phyloP scores from a whole-genome alignment of 768 basidiomycete genomes.

The Leccinum aurantiacum region DNA sequence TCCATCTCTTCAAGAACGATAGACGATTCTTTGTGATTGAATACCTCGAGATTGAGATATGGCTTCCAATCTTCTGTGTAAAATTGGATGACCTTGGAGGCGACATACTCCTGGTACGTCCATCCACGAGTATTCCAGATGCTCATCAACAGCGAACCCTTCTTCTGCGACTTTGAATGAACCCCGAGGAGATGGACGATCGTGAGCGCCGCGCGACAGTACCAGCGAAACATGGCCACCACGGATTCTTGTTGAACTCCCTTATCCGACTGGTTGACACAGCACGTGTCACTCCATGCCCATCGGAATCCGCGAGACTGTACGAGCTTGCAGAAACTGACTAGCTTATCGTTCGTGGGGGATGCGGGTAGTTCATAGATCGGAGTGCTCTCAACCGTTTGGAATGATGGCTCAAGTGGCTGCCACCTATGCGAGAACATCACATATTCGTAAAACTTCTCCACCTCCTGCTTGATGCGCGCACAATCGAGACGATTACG shows the following conservation, averaged over 20 bases:
- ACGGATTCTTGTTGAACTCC: neutral
- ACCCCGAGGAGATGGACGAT: neutral
- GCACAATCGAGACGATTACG: neutral
- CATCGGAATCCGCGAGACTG: neutral
- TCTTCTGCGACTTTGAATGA: neutral
- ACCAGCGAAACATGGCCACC: neutral
- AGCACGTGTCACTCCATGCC: neutral
- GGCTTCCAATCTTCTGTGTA: neutral
- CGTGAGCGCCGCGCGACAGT: neutral
- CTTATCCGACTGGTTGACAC: neutral
- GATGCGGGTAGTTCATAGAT: neutral
- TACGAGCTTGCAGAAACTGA: neutral
- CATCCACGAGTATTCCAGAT: neutral
- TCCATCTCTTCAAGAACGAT: neutral
- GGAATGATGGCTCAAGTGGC: neutral
- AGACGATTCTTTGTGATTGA: neutral
- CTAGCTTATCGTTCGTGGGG: neutral
- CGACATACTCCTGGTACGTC: neutral
- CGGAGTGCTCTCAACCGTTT: neutral
- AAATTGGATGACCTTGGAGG: neutral
- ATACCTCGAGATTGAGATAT: neutral
- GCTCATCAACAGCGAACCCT: neutral
- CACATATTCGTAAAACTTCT: neutral
- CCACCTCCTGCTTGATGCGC: neutral
- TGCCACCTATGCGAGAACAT: neutral